Base-by-base conservation (phyloP, 2,329 filamentous ascomycete genomes). In the Talaromyces sp. region DNA sequence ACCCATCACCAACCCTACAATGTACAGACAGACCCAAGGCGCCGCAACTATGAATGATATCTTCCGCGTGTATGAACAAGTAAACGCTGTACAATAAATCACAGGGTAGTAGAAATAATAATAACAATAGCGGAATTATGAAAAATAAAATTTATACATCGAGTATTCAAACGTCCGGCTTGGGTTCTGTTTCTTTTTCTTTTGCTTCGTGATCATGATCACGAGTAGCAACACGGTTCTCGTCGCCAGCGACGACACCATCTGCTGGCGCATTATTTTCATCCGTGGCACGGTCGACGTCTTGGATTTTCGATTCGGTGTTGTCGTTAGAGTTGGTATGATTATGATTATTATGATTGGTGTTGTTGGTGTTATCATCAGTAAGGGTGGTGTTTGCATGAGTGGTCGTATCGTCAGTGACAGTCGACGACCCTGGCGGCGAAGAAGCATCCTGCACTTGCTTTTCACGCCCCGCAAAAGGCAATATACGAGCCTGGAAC, bases 401-500 rank as follows among this genome's bases (percentile, higher is more conserved):
- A 12, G 43, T 21, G 26, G 24, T 31, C 14, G 48, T 53, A 19
- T 56, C 56, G 10, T 52, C 56, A 4, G 29, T 52, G 14, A 53
- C 54, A 12, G 54, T 53, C 24, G 57, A 56, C 9, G 41, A 48
- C 7, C 55, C 57, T 31, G 27, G 38, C 7, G 52, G 52, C 1
- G 60, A 59, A 24, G n/a, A 12, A 38, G 14, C 35, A 8, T 38
- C 35, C 12, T n/a, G 35, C 10, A 38, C 51, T 24, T 41, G 35
- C 26, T 60, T 62, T 41, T 60, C 61, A 19, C 61, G 57, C 11
- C 54, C 54, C 12, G 48, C 35, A n/a, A 60, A 62, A 6, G 57
- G 61, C 17, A 62, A 19, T 9, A 62, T 41, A 19, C 65, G 67
- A 26, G 65, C 71, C 54, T 74, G 70, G 5, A 75, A 67, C 0